These are phyloP conservation scores for Onygenales sp. DNA, from an alignment of 2,329 filamentous ascomycete genomes.

Conservation along the genomic window DNA sequence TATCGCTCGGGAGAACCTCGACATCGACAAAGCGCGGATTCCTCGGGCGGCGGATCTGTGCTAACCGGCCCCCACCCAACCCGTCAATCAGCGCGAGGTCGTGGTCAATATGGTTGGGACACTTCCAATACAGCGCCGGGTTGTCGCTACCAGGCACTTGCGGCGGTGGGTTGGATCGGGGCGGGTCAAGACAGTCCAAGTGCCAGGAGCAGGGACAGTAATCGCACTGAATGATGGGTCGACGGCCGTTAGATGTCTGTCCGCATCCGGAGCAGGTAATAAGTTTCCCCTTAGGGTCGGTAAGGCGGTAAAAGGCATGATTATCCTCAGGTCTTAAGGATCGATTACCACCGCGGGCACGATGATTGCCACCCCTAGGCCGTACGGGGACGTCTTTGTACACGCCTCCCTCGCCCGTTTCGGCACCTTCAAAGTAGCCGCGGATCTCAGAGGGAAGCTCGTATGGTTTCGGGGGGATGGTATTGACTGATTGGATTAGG, in stretches of 20 bases:
- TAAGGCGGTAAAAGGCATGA: slow-evolving; percentile 41
- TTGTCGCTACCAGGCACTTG: slow-evolving; percentile 37
- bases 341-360: slow-evolving; percentile 8
- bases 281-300: slow-evolving; percentile 62
- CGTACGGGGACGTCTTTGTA: slow-evolving; percentile 57
- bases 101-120: slow-evolving; percentile 76
- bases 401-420: slow-evolving; percentile 64
- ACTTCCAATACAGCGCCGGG: slow-evolving; percentile 68
- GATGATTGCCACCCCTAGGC: slow-evolving; percentile 12
- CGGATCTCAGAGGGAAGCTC: slow-evolving; percentile 61
- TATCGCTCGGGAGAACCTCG: slow-evolving; percentile 49
- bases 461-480: slow-evolving; percentile 63
- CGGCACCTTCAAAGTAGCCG: slow-evolving; percentile 70
- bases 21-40: slow-evolving; percentile 57
- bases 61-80: slow-evolving; percentile 33
- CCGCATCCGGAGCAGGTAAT: slow-evolving; percentile 73
- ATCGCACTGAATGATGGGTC: slow-evolving; percentile 78
- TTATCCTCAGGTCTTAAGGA: slow-evolving; percentile 11
- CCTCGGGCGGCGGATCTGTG: slow-evolving; percentile 25
- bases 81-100: slow-evolving; percentile 53
- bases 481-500: slow-evolving; percentile 56
- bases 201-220: slow-evolving; percentile 79
- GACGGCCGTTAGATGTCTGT: slow-evolving; percentile 50
- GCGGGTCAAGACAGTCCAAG: slow-evolving; percentile 81
- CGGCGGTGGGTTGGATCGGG: slow-evolving; percentile 67